Percentiles rank a stretch among this genome's conserved stretches.
phyloP scores from a whole-genome alignment of 352 stramenopile species.

The Phytophthora idaei region DNA sequence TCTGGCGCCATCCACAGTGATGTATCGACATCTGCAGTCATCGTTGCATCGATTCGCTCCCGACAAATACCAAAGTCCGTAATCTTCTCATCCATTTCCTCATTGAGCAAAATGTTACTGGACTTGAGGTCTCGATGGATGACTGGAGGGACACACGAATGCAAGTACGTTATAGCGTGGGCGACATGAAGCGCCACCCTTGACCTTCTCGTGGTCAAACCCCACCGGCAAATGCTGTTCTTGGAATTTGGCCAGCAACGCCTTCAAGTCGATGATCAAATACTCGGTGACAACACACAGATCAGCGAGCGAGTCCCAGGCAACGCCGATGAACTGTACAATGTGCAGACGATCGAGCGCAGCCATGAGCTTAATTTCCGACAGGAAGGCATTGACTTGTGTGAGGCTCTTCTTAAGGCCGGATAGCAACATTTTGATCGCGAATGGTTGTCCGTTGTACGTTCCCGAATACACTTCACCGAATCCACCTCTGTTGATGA shows the following conservation, averaged over 20 bases:
- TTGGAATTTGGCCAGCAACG: slow-evolving; percentile 31
- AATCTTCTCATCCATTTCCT: slow-evolving; percentile 31
- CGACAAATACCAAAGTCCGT: slow-evolving; percentile 39
- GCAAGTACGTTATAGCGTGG: slow-evolving; percentile 35
- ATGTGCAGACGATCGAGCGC: slow-evolving; percentile 43
- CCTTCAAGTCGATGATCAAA: slow-evolving; percentile 39
- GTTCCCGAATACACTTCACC: slow-evolving; percentile 33
- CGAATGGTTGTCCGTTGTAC: slow-evolving; percentile 33
- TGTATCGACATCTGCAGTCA: slow-evolving; percentile 39
- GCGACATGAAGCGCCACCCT: slow-evolving; percentile 36
- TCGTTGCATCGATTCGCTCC: slow-evolving; percentile 30
- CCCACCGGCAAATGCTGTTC: slow-evolving; percentile 18
- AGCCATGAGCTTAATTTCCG: slow-evolving; percentile 39
- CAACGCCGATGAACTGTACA: slow-evolving; percentile 37
- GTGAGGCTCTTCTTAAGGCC: slow-evolving; percentile 34
- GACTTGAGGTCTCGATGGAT: slow-evolving; percentile 35
- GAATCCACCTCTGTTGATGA: slow-evolving; percentile 32
- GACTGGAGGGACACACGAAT: slow-evolving; percentile 2
- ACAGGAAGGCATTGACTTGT: slow-evolving; percentile 38
- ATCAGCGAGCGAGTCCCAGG: neutral
- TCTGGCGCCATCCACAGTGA: slow-evolving; percentile 45
- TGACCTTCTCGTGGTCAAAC: slow-evolving; percentile 38
- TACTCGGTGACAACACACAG: slow-evolving; percentile 50
- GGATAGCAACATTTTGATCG: slow-evolving; percentile 33
- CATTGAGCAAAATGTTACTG: slow-evolving; percentile 33